A percentile compares a stretch with the other conserved stretches of the same genome.
Conservation (phyloP, 1,284 basidiomycete species). For the Irpex lacteus region DNA sequence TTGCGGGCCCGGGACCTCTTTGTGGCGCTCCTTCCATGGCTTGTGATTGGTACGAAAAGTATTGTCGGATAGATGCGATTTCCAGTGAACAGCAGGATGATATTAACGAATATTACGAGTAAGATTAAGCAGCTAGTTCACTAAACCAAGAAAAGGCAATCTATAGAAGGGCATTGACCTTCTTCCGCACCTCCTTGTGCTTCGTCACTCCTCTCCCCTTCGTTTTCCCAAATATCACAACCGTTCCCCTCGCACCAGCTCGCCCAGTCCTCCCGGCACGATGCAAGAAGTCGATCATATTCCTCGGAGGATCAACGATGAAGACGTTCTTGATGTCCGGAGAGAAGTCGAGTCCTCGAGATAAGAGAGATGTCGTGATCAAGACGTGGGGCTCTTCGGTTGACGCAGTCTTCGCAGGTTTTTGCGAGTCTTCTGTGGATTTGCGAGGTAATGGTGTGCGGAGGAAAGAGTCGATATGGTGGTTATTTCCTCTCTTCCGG, state of each 20-base stretch:
- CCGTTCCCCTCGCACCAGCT: constrained; percentile 62
- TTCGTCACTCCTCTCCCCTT: constrained; percentile 43
- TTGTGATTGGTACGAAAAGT: not conserved
- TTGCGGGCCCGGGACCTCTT: too few species aligned
- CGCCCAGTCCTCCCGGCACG: constrained; percentile 81
- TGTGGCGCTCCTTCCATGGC: too few species aligned
- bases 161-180: constrained; percentile 28
- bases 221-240: constrained; percentile 69
- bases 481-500: constrained; percentile 65
- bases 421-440: not conserved
- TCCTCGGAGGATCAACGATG: constrained; percentile 81
- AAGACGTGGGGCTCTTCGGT: constrained; percentile 59
- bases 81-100: not conserved
- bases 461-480: constrained; percentile 73
- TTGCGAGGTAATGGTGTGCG: constrained; percentile 23
- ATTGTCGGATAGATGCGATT: not conserved
- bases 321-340: constrained; percentile 76
- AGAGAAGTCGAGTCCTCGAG: constrained; percentile 87
- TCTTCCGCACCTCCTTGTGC: constrained; percentile 47
- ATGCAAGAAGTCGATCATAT: constrained; percentile 88
- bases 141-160: not conserved
- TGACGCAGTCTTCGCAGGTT: constrained; percentile 14
- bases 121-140: not conserved
- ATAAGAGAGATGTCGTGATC: constrained; percentile 86
- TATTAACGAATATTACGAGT: not conserved